Conservation (phyloP, 2,329 filamentous ascomycete genomes). For the Cercospora janseana region DNA sequence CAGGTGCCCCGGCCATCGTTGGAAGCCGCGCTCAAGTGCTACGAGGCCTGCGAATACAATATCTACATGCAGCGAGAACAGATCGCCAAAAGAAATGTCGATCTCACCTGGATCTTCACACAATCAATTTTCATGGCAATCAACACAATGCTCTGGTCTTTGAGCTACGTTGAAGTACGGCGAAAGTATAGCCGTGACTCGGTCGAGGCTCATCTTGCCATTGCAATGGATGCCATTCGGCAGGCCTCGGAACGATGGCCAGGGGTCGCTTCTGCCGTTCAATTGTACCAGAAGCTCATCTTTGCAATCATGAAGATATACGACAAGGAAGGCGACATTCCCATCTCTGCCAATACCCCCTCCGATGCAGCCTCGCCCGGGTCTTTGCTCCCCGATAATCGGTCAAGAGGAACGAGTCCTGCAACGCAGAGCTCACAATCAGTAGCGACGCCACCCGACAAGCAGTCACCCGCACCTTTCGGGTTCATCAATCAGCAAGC, state of each 20-base stretch:
- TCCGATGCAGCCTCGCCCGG: conserved; percentile 47
- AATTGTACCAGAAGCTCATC: conserved; percentile 83
- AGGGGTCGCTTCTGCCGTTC: conserved; percentile 76
- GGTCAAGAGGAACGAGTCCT: conserved; percentile 49
- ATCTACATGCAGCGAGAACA: conserved; percentile 78
- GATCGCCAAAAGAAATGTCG: conserved; percentile 70
- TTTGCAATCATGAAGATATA: conserved; percentile 86
- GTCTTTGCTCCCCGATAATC: conserved; percentile 41
- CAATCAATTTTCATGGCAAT: conserved; percentile 86
- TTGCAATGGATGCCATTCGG: conserved; percentile 74
- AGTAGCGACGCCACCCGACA: conserved; percentile 37
- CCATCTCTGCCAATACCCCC: conserved; percentile 49
- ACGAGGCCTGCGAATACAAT: conserved; percentile 76
- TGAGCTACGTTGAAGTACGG: conserved; percentile 83
- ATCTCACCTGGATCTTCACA: conserved; percentile 92
- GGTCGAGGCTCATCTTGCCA: conserved; percentile 70
- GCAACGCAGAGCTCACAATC: conserved; percentile 36
- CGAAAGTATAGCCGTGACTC: conserved; percentile 69
- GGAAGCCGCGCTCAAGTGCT: conserved; percentile 76
- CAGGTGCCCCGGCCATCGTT: conserved; percentile 83
- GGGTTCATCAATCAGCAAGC: conserved; percentile 35
- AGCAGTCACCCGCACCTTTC: conserved; percentile 25
- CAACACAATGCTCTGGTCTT: conserved; percentile 86
- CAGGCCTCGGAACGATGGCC: conserved; percentile 87
- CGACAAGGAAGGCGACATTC: conserved; percentile 57